These are phyloP conservation scores for Aspergillus latus DNA, from an alignment of 2,329 filamentous ascomycete species.

Conservation along the genomic window DNA sequence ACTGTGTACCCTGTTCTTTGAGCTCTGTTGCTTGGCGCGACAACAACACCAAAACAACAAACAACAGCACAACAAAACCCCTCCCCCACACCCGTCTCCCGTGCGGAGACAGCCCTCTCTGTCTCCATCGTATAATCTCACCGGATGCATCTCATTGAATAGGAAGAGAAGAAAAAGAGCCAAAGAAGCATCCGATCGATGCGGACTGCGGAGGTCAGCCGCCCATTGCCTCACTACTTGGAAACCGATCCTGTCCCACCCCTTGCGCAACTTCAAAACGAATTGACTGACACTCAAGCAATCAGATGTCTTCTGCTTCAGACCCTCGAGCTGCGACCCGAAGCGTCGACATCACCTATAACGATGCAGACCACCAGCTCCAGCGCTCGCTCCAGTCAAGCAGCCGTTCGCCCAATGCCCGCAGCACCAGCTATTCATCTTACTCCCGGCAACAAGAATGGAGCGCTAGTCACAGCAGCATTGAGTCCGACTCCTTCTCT, in stretches of 20 bases:
- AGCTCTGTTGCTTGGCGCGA: slow-evolving; percentile 12
- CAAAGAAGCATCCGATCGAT: background rate
- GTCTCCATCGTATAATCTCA: background rate
- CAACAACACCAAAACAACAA: slow-evolving; percentile 11
- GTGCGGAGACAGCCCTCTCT: background rate
- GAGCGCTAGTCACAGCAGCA: slow-evolving; percentile 20
- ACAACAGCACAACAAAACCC: slow-evolving; percentile 3
- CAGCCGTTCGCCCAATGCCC: slow-evolving; percentile 15
- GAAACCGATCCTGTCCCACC: background rate
- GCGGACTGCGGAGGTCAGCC: slow-evolving; percentile 9
- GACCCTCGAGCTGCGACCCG: background rate
- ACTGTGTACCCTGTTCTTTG: background rate
- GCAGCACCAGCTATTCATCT: slow-evolving; percentile 17
- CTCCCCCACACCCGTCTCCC: background rate
- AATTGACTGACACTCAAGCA: background rate
- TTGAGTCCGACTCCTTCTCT: slow-evolving; percentile 28
- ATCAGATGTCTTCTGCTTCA: slow-evolving; percentile 14
- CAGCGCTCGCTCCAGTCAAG: slow-evolving; percentile 24
- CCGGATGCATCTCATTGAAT: background rate
- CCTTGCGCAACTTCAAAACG: slow-evolving; percentile 3
- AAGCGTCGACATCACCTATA: background rate
- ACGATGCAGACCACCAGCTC: slow-evolving; percentile 18
- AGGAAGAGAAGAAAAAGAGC: slow-evolving; percentile 1
- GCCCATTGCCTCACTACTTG: background rate
- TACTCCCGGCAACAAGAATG: background rate